Conservation (phyloP, 23 red algal species). For the Gracilariopsis chorda region DNA sequence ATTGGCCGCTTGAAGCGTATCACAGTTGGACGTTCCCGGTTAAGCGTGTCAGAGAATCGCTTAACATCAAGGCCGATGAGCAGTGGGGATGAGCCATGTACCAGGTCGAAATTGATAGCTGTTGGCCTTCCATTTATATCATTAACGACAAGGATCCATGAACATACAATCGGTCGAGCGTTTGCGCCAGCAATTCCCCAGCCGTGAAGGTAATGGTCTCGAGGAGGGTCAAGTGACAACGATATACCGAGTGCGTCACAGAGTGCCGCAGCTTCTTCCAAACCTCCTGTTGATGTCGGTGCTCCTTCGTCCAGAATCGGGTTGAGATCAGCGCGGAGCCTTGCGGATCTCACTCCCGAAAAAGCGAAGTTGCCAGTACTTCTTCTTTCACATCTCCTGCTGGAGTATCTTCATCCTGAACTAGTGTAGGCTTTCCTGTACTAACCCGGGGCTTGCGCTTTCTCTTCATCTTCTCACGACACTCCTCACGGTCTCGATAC, state of each 20-base stretch:
- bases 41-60: neutral
- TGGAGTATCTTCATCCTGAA: no score
- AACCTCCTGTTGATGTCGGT: slow-evolving; percentile 36
- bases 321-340: neutral
- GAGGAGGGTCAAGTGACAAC: neutral
- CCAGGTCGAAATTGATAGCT: neutral
- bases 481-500: neutral
- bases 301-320: slow-evolving; percentile 30
- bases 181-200: neutral
- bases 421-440: no score
- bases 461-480: neutral
- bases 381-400: no score
- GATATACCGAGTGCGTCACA: slow-evolving; percentile 6
- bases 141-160: slow-evolving; percentile 21
- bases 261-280: neutral
- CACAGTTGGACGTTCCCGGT: neutral
- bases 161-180: neutral
- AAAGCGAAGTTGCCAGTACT: no score
- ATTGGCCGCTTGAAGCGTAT: slow-evolving; percentile 5
- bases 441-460: no score
- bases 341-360: neutral
- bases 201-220: neutral
- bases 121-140: slow-evolving; percentile 12
- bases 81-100: neutral
- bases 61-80: neutral